phyloP scores from a whole-genome alignment of 2,329 filamentous ascomycete genomes.

The Colletotrichum orchidophilum region DNA sequence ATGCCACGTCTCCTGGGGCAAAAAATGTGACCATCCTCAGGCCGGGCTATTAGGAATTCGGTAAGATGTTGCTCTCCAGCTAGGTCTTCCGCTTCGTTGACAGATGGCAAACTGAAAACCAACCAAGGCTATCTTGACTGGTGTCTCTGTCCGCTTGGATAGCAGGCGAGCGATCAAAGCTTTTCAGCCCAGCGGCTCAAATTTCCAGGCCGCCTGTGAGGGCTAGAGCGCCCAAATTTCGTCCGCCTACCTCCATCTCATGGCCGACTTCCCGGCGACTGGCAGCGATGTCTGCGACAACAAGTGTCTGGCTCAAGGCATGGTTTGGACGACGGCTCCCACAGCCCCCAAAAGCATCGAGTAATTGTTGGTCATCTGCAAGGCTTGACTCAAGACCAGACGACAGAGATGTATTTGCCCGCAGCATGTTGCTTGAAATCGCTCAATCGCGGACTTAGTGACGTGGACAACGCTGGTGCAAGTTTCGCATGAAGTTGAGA shows the following conservation, averaged over 20 bases:
- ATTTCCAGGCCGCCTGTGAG: too few species aligned
- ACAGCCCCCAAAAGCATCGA: neutral
- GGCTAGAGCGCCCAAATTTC: too few species aligned
- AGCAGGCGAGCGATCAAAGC: too few species aligned
- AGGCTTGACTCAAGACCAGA: constrained; percentile 12
- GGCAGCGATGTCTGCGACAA: constrained; percentile 17
- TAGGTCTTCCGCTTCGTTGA: neutral
- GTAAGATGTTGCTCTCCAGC: neutral
- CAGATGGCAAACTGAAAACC: neutral
- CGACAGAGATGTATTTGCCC: neutral
- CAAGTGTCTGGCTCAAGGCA: constrained; percentile 8
- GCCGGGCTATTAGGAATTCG: neutral
- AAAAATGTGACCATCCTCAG: neutral
- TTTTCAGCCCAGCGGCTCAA: too few species aligned
- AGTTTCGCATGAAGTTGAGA: constrained; percentile 17
- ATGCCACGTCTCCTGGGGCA: neutral
- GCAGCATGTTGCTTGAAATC: neutral
- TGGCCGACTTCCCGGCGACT: neutral
- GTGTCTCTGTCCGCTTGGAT: neutral
- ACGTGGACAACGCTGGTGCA: constrained; percentile 13
- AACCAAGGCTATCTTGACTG: neutral
- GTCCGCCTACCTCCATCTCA: constrained; percentile 11
- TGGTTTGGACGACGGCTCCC: constrained; percentile 15
- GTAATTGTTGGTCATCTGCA: constrained; percentile 3
- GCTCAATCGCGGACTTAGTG: neutral